Conservation (phyloP, 2,329 filamentous ascomycete genomes). For the Knoxdaviesia proteae region DNA sequence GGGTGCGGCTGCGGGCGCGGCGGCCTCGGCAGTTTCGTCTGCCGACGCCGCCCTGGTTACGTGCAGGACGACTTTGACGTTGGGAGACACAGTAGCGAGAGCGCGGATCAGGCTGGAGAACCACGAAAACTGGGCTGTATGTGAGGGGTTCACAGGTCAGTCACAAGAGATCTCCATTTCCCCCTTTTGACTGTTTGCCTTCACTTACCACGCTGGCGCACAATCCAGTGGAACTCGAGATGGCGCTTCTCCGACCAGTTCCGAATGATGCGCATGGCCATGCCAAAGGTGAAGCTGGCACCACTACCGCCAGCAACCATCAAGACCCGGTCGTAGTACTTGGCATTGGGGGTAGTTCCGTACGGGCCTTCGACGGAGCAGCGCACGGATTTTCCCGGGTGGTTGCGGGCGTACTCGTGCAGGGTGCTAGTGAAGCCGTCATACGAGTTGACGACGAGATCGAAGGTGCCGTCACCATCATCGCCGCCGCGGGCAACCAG, state of each 20-base stretch:
- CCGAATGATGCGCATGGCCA: slow-evolving; percentile 15
- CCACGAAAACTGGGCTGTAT: slow-evolving; percentile 16
- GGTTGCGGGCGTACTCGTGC: slow-evolving; percentile 25
- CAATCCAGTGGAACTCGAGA: slow-evolving; percentile 19
- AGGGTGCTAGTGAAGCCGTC: slow-evolving; percentile 37
- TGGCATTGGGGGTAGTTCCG: slow-evolving; percentile 30
- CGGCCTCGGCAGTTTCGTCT: slow-evolving; percentile 2
- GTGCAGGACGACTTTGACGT: slow-evolving; percentile 14
- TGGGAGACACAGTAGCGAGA: slow-evolving; percentile 9
- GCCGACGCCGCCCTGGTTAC: slow-evolving; percentile 11
- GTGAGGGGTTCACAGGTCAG: not conserved
- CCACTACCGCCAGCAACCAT: slow-evolving; percentile 40
- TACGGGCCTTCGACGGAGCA: slow-evolving; percentile 39
- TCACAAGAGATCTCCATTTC: not conserved
- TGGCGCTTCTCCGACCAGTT: slow-evolving; percentile 3
- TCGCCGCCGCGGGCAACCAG: slow-evolving; percentile 20
- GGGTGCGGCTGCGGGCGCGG: not conserved
- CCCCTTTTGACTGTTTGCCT: not conserved
- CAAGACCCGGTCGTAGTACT: slow-evolving; percentile 32
- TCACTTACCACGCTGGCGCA: slow-evolving; percentile 15
- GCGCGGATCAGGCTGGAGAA: slow-evolving; percentile 15
- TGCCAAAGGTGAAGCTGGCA: slow-evolving; percentile 30
- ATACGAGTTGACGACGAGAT: slow-evolving; percentile 36
- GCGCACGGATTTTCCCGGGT: slow-evolving; percentile 25
- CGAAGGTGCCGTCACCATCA: slow-evolving; percentile 18